Evolutionary conservation across 495 filamentous ascomycete species (phyloP).

Genomic region (Talaromyces proteolyticus): DNA sequence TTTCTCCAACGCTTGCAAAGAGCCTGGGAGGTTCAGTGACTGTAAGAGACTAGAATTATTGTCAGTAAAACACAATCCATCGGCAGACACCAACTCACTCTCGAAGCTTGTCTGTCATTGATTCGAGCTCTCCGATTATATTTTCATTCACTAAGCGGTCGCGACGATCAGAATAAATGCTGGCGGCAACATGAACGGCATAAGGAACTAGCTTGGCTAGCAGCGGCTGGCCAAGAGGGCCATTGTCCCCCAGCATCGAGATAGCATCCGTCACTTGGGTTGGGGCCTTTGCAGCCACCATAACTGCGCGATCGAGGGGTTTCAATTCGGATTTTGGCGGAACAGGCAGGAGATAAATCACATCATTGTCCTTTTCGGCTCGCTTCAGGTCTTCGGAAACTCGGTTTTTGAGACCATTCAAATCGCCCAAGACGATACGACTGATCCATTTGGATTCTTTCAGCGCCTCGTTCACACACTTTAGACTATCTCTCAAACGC

Average conservation of each 20-base stretch:
- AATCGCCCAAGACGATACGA: constrained; percentile 73
- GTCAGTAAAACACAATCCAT: too few species aligned
- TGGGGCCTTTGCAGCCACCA: constrained; percentile 77
- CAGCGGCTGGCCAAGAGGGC: constrained; percentile 73
- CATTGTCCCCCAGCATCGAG: constrained; percentile 71
- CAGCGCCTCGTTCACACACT: constrained; percentile 79
- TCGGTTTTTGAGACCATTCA: constrained; percentile 75
- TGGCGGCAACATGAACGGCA: constrained; percentile 89
- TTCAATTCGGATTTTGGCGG: constrained; percentile 86
- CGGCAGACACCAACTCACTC: constrained; percentile 38
- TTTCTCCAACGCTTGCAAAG: constrained; percentile 90
- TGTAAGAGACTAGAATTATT: constrained; percentile 49
- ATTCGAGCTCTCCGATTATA: constrained; percentile 80
- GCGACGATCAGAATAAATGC: constrained; percentile 88
- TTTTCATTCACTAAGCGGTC: constrained; percentile 82
- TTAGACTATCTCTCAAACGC: constrained; percentile 70
- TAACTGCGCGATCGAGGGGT: constrained; percentile 76
- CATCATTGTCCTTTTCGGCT: constrained; percentile 93
- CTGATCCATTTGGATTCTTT: constrained; percentile 84
- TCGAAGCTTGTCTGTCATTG: constrained; percentile 71
- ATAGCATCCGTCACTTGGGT: constrained; percentile 77
- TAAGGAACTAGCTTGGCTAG: constrained; percentile 94
- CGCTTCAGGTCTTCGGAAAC: constrained; percentile 84
- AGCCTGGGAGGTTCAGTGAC: constrained; percentile 85
- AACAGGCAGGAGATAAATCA: constrained; percentile 82